Evolutionary conservation across 257 asterid genomes (phyloP), one percentile per base, ranked within the genome.

Genomic region (Knoxia roxburghii): DNA sequence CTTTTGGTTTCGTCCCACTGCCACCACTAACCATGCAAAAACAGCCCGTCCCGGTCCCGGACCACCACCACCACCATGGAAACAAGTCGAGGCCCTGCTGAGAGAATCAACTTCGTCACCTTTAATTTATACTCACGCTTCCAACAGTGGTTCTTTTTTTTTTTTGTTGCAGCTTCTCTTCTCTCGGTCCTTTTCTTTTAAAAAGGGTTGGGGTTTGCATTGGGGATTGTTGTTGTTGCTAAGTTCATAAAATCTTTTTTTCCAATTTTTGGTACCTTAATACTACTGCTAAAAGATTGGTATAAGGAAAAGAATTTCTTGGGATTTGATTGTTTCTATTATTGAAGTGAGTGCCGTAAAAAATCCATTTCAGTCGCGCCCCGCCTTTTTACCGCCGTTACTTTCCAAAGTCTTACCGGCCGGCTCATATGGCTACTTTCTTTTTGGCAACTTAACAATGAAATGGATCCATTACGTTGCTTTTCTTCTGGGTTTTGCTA

Each of bases 41-140:
- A 27, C 33, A 13, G 46, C 64, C 32, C 7, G 58, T 35, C 9
- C 75, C 67, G 57, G 6, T 61, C 23, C 56, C 60, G 88, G 93
- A 86, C 93, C 93, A 84, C 93, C 93, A 82, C 86, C 78, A 74
- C 33, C 11, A 24, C 61, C 63, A 50, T 20, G 66, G 80, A 66
- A 67, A 79, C 72, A 78, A 73, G 68, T 75, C 54, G 15, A 69
- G 55, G 55, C n/a, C n/a, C 49, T 43, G 49, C 49, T 14, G n/a
- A 53, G 39, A 65, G 61, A 76, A 78, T 72, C 83, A 77, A 62
- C 79, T 75, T 65, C 75, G 77, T 67, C 37, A 26, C 69, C 69
- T 65, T 65, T 65, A 33, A 14, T 61, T 74, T 72, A 27, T 68
- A 33, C 77, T 65, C 93, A 84, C 84, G 89, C 87, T 84, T 75